phyloP scores from a whole-genome alignment of 1,139 yeast genomes.

The Taphrina deformans region DNA sequence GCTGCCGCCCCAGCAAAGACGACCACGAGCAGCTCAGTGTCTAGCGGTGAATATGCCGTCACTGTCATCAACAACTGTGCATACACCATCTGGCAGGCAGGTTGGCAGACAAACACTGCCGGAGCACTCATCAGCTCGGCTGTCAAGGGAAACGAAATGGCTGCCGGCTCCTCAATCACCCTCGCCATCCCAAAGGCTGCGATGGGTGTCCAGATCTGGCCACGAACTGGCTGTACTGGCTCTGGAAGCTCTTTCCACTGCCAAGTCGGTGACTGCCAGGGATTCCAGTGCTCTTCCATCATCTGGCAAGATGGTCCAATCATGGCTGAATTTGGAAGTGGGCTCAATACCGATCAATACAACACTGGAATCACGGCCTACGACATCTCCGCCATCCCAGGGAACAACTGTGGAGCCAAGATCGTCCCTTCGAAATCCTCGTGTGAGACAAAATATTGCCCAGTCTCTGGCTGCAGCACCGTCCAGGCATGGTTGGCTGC shows the following conservation, averaged over 20 bases:
- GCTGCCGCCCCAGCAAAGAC: conserved; percentile 1
- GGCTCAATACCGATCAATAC: conserved; percentile 30
- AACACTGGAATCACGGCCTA: conserved; percentile 32
- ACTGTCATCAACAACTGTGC: conserved; percentile 31
- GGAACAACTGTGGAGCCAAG: conserved; percentile 30
- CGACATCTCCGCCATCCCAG: conserved; percentile 33
- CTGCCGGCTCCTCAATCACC: conserved; percentile 19
- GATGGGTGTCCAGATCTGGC: conserved; percentile 31
- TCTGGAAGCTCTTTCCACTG: conserved; percentile 22
- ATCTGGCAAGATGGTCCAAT: conserved; percentile 32
- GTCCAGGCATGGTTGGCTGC: conserved; percentile 25
- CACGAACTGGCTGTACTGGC: conserved; percentile 30
- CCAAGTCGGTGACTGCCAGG: conserved; percentile 30
- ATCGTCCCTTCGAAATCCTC: conserved; percentile 28
- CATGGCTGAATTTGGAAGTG: conserved; percentile 32
- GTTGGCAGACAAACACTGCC: conserved; percentile 32
- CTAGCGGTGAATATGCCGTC: conserved; percentile 21
- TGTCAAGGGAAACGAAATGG: conserved; percentile 23
- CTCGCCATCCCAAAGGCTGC: conserved; percentile 27
- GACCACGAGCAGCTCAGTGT: neutral
- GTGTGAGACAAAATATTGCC: conserved; percentile 28
- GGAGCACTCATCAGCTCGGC: conserved; percentile 24
- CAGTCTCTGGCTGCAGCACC: conserved; percentile 18
- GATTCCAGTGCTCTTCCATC: conserved; percentile 27
- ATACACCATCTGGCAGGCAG: conserved; percentile 31